phyloP scores from a whole-genome alignment of 495 filamentous ascomycete genomes.

The Tuber indicum region DNA sequence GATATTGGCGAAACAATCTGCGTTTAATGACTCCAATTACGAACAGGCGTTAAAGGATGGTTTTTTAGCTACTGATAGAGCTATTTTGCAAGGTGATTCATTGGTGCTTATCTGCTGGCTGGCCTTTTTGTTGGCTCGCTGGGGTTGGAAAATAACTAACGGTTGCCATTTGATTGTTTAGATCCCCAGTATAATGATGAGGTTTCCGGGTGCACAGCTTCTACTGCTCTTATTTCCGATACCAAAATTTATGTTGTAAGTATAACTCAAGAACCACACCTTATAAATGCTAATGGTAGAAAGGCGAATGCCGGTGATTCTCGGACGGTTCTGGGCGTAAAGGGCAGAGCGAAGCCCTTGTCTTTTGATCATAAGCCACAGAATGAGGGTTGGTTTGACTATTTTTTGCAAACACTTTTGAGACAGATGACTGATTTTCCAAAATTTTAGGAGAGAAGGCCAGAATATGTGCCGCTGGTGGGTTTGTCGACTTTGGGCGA shows the following conservation, averaged over 20 bases:
- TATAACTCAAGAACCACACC: slow-evolving; percentile 40
- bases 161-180: slow-evolving; percentile 44
- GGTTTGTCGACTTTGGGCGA: slow-evolving; percentile 96
- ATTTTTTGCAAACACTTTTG: background rate
- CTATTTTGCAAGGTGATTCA: slow-evolving; percentile 78
- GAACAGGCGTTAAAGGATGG: slow-evolving; percentile 96
- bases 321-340: slow-evolving; percentile 84
- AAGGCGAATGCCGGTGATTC: slow-evolving; percentile 97
- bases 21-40: slow-evolving; percentile 82
- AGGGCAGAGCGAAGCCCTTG: slow-evolving; percentile 90
- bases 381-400: slow-evolving; percentile 68
- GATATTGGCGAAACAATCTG: slow-evolving; percentile 87
- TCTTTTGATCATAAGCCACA: slow-evolving; percentile 98
- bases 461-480: slow-evolving; percentile 87
- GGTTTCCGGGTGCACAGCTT: slow-evolving; percentile 94
- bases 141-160: slow-evolving; percentile 30
- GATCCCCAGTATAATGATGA: slow-evolving; percentile 96
- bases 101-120: slow-evolving; percentile 1
- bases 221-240: slow-evolving; percentile 76
- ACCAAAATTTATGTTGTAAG: slow-evolving; percentile 92
- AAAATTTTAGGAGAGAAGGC: slow-evolving; percentile 75
- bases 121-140: slow-evolving; percentile 18
- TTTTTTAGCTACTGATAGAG: slow-evolving; percentile 90
- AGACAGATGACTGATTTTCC: slow-evolving; percentile 18
- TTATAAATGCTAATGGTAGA: slow-evolving; percentile 26